Evolutionary conservation across 2,329 filamentous ascomycete genomes (phyloP).

Genomic region (Esteya vermicola): DNA sequence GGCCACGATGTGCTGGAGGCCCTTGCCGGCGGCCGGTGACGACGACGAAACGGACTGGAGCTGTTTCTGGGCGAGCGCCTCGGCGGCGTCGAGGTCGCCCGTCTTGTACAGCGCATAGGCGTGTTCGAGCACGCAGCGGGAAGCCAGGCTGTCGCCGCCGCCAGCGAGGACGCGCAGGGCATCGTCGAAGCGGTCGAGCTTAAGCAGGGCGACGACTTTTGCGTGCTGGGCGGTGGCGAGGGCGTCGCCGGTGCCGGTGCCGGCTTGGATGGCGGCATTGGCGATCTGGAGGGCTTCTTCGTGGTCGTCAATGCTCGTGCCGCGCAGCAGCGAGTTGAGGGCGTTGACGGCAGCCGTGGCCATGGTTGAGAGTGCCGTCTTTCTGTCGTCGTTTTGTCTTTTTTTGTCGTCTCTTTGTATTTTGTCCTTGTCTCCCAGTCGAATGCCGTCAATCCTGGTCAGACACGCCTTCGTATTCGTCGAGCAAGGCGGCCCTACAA

Average conservation of each 20-base stretch:
- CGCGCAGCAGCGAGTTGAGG: conserved; percentile 39
- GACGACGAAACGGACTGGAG: background rate
- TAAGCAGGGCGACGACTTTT: conserved; percentile 60
- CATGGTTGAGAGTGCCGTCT: conserved; percentile 8
- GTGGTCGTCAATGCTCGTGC: conserved; percentile 51
- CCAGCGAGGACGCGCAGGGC: conserved; percentile 55
- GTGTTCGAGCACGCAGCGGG: conserved; percentile 51
- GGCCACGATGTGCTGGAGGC: conserved; percentile 41
- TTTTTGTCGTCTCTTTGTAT: too few species aligned
- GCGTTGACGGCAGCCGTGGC: conserved; percentile 25
- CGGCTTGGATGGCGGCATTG: conserved; percentile 45
- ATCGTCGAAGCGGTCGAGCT: conserved; percentile 71
- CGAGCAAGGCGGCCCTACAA: too few species aligned
- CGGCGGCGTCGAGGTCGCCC: conserved; percentile 52
- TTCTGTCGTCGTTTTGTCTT: too few species aligned
- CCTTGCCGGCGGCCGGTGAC: conserved; percentile 8
- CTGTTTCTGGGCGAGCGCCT: conserved; percentile 16
- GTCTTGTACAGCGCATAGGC: conserved; percentile 77
- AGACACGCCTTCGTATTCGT: too few species aligned
- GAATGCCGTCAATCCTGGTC: too few species aligned
- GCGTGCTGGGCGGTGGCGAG: conserved; percentile 46
- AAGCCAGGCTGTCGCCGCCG: conserved; percentile 44
- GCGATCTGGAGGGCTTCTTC: conserved; percentile 55
- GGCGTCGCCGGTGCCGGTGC: conserved; percentile 30
- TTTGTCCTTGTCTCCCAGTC: too few species aligned